These are phyloP conservation scores for Penicillium oxalicum DNA, from an alignment of 2,329 filamentous ascomycete species.

Conservation along the genomic window DNA sequence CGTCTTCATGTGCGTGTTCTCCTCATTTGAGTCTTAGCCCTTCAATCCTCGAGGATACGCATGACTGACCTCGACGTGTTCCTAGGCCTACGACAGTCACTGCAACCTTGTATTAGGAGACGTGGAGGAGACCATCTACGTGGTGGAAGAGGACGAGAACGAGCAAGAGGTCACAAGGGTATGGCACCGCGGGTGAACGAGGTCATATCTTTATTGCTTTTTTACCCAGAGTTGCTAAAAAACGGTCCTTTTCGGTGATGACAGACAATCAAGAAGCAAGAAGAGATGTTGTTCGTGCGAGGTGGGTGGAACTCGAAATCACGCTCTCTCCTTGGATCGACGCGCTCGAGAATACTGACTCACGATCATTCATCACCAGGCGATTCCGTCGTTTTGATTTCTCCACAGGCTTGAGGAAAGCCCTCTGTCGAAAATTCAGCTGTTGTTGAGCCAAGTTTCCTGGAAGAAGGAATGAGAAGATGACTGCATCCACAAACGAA, in stretches of 20 bases:
- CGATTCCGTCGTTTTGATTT: constrained; percentile 67
- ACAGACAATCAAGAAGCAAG: constrained; percentile 91
- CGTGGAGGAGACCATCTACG: constrained; percentile 94
- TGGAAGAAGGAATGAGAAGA: constrained; percentile 2
- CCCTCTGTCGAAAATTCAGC: constrained; percentile 15
- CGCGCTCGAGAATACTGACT: constrained; percentile 10
- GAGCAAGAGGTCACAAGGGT: constrained; percentile 70
- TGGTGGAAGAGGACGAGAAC: constrained; percentile 80
- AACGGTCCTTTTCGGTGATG: neutral
- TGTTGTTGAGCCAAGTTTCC: constrained; percentile 13
- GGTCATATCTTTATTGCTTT: no score
- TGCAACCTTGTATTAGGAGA: constrained; percentile 96
- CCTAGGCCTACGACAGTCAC: constrained; percentile 92
- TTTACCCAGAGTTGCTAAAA: constrained; percentile 8
- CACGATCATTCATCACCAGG: constrained; percentile 44
- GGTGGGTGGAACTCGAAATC: constrained; percentile 49
- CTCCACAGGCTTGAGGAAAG: constrained; percentile 48
- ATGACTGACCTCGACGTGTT: constrained; percentile 13
- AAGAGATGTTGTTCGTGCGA: constrained; percentile 97
- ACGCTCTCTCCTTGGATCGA: neutral
- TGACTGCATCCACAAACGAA: constrained; percentile 16
- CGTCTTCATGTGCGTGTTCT: constrained; percentile 73
- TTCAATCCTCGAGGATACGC: neutral
- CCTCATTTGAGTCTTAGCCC: neutral
- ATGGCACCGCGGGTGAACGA: constrained; percentile 18